phyloP scores from a whole-genome alignment of 768 basidiomycete species.

The Mycena epipterygia region DNA sequence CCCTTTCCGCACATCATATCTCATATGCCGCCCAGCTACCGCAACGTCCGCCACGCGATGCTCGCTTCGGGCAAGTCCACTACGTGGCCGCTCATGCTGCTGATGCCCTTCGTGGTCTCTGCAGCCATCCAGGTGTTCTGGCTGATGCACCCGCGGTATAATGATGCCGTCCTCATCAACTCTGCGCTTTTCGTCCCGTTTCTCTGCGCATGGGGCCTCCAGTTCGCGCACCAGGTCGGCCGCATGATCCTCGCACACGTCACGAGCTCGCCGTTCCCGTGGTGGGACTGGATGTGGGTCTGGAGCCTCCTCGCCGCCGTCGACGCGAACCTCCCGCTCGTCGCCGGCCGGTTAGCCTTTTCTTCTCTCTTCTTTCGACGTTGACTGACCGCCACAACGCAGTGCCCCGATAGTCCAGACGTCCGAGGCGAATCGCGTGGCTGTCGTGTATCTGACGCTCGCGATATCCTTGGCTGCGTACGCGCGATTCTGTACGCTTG shows the following conservation, averaged over 20 bases:
- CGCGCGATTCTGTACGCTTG: conserved; percentile 83
- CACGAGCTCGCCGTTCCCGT: conserved; percentile 85
- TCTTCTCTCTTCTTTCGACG: conserved; percentile 1
- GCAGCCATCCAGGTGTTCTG: conserved; percentile 83
- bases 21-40: conserved; percentile 63
- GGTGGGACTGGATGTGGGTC: conserved; percentile 90
- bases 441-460: conserved; percentile 83
- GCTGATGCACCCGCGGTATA: conserved; percentile 77
- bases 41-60: conserved; percentile 82
- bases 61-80: conserved; percentile 55
- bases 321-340: conserved; percentile 83
- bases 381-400: neutral
- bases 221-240: conserved; percentile 92
- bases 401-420: conserved; percentile 83
- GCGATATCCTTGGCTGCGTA: conserved; percentile 78
- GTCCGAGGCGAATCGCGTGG: conserved; percentile 68
- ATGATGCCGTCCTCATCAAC: conserved; percentile 77
- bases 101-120: conserved; percentile 85
- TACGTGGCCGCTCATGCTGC: conserved; percentile 73
- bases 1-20: neutral
- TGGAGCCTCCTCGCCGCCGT: conserved; percentile 83
- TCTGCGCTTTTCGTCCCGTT: conserved; percentile 89
- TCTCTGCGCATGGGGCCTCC: conserved; percentile 92
- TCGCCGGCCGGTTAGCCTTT: conserved; percentile 73
- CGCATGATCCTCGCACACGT: conserved; percentile 95